Percentiles rank a stretch among this genome's conserved stretches.
These are phyloP conservation scores for Diophrys appendiculata DNA, from an alignment of 73 alveolate genomes.

Conservation along the genomic window DNA sequence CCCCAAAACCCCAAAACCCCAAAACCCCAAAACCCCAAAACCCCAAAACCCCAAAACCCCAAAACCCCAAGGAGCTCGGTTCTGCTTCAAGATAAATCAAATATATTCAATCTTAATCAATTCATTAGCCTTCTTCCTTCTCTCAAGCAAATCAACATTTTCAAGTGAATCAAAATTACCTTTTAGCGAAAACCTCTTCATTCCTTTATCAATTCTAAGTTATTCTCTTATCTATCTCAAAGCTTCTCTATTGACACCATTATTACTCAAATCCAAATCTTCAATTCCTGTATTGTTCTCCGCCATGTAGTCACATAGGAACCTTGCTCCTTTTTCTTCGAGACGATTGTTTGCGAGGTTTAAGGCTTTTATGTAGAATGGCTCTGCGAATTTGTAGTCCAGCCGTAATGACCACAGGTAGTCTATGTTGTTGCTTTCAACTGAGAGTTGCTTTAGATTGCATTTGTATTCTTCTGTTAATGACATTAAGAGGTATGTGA, in stretches of 20 bases:
- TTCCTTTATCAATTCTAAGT: background rate
- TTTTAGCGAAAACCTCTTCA: background rate
- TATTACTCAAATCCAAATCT: background rate
- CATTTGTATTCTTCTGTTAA: background rate
- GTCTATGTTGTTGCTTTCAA: background rate
- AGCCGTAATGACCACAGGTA: background rate
- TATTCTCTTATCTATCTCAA: background rate
- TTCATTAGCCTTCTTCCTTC: background rate
- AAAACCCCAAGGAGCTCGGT: too few relatives aligned
- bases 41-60: too few relatives aligned
- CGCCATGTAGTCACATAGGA: background rate
- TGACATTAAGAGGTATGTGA: background rate
- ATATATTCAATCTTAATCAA: background rate
- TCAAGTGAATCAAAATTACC: background rate
- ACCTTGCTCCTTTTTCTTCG: background rate
- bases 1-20: too few relatives aligned
- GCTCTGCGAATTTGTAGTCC: background rate
- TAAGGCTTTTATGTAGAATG: background rate
- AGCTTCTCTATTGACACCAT: background rate
- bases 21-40: too few relatives aligned
- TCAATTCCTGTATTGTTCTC: background rate
- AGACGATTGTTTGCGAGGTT: background rate
- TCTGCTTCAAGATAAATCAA: background rate
- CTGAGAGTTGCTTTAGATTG: background rate
- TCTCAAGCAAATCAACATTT: background rate